Evolutionary conservation across 1,139 yeast genomes (phyloP), one percentile per base, ranked within the genome.

Genomic region (Candida neerlandica): DNA sequence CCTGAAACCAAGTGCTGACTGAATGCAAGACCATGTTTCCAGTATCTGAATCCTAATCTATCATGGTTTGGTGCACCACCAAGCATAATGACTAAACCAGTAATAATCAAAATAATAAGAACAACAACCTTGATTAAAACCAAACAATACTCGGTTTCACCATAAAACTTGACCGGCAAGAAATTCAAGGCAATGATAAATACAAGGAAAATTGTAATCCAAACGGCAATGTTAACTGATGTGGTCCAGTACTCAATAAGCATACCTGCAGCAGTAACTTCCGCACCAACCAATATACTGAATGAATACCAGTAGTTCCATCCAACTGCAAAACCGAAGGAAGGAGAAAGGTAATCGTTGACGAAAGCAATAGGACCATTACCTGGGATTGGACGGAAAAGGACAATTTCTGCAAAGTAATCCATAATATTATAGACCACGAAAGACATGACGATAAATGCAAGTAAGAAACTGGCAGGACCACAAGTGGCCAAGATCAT

Each of bases 81-180:
- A 55, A 74, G 74, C 57, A 64, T 78, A 54, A 67, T 66, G 57
- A 67, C 80, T 59, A 67, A 66, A n/a, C 78, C 78, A 49, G 71
- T 61, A 40, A 75, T 70, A 47, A 74, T 70, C 52, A 74, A 66
- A 2, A 77, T 77, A 3, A 66, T 57, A 44, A 73, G 65, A 4
- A 74, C 66, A 46, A 73, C 59, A 53, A 75, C 63, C 51, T 74
- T 86, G 51, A 85, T 68, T 30, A 83, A 67, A 0, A 91, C 89
- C 54, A 85, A 73, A 80, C 83, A 81, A 60, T 82, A 85, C 61
- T 85, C 89, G 7, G 84, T 70, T 59, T 85, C 89, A 34, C 89
- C 89, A 58, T 81, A 84, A 43, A 72, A 75, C 51, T 67, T 70
- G 26, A 84, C 83, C 6, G 80, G 71, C 44, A 67, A 61, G 60